These are phyloP conservation scores for Dioszegia hungarica DNA, from an alignment of 768 basidiomycete genomes.

Conservation along the genomic window DNA sequence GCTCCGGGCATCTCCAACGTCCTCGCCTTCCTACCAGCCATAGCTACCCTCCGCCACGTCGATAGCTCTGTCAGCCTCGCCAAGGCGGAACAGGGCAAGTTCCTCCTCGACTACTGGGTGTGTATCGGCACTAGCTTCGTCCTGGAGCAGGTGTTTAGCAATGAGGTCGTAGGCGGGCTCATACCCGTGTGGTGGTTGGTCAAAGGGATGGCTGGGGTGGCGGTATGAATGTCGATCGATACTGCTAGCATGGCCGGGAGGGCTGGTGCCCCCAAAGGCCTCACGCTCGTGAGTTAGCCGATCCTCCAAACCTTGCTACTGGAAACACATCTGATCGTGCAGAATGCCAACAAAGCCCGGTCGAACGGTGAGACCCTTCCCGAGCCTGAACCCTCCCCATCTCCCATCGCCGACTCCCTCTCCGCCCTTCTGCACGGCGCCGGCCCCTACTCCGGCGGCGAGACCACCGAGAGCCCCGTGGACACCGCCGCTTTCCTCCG, in stretches of 20 bases:
- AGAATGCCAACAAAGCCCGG: neutral
- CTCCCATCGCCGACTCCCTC: neutral
- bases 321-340: neutral
- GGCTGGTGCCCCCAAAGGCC: neutral
- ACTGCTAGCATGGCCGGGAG: neutral
- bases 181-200: conserved; percentile 8
- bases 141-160: neutral
- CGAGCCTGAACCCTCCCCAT: conserved; percentile 6
- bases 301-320: no score
- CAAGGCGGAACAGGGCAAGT: neutral
- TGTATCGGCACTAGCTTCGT: conserved; percentile 4
- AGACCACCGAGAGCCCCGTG: neutral
- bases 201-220: conserved; percentile 2
- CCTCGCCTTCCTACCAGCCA: conserved; percentile 1
- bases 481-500: neutral
- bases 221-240: neutral
- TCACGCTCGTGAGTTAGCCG: neutral
- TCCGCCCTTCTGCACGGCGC: neutral
- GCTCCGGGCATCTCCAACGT: neutral
- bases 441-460: neutral
- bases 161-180: neutral
- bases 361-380: neutral
- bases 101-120: conserved; percentile 6
- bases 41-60: neutral
- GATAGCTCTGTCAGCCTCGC: neutral